Base-by-base conservation (phyloP, 169 alveolate species). In the Gregarina niphandrodes region DNA sequence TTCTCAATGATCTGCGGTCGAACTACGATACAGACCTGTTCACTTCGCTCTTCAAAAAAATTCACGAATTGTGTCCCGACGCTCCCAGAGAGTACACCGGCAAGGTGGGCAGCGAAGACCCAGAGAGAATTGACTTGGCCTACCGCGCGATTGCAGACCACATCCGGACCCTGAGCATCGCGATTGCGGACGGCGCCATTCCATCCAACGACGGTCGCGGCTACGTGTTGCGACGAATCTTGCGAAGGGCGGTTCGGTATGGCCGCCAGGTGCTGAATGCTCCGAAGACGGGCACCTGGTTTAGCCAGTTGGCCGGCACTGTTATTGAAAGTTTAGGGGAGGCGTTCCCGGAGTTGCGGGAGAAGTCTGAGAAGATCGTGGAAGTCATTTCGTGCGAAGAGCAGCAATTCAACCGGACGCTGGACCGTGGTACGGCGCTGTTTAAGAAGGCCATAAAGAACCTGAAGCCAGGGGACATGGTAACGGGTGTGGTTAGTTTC, bases 61-160 rank as follows among this genome's bases (percentile, higher is more conserved):
- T 82, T 6, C 58, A 69, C 45, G 57, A 70, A 11, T 21, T 74
- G 34, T 48, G 67, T 32, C 56, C 67, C 1, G n/a, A n/a, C n/a
- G 50, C 50, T 34, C 6, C 15, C n/a, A 26, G n/a, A 9, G n/a
- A 26, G 9, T 26, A 9, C 9, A 9, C 9, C n/a, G 18, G 16
- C 2, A 38, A 55, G 58, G 64, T 65, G 11, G 78, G 76, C 4
- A 67, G 57, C 5, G 80, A 55, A 26, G 84, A 77, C 49, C 47
- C 45, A 11, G 57, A 56, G 21, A 46, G 42, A 42, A 50, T 80
- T n/a, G 95, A 83, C 53, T 67, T 67, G 45, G 82, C 92, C 13
- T 83, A 80, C 67, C 70, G 95, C 34, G 91, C 80, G 24, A 66
- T 83, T 26, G 80, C 91, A 17, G 95, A 83, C 41, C 95, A 83